Percentiles rank a stretch among this genome's conserved stretches.
These are phyloP conservation scores for Venturiaceae sp. DNA, from an alignment of 2,329 filamentous ascomycete genomes.

Conservation along the genomic window DNA sequence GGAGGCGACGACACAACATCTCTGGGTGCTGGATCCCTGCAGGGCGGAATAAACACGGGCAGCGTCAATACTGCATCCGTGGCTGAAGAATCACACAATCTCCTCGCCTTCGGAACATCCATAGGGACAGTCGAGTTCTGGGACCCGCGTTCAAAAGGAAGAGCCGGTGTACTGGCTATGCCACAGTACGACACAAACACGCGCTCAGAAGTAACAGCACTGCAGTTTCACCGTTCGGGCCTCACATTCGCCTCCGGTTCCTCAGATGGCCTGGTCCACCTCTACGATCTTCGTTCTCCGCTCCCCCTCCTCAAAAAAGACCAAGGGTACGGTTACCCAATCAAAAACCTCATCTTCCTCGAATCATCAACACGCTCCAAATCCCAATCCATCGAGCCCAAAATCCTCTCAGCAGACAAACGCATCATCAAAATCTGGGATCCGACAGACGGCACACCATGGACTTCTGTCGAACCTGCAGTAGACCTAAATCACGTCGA, in stretches of 20 bases:
- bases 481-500: slow-evolving; percentile 93
- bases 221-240: slow-evolving; percentile 78
- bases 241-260: slow-evolving; percentile 79
- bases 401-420: slow-evolving; percentile 87
- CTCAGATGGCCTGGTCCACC: slow-evolving; percentile 77
- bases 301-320: slow-evolving; percentile 82
- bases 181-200: slow-evolving; percentile 14
- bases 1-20: slow-evolving; percentile 67
- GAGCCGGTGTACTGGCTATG: slow-evolving; percentile 59
- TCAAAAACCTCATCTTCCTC: slow-evolving; percentile 70
- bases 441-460: slow-evolving; percentile 68
- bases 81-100: slow-evolving; percentile 80
- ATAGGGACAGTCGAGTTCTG: slow-evolving; percentile 95
- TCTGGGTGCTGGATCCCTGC: slow-evolving; percentile 61
- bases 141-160: slow-evolving; percentile 76
- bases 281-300: slow-evolving; percentile 87
- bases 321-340: slow-evolving; percentile 88
- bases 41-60: slow-evolving; percentile 77
- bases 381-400: slow-evolving; percentile 57
- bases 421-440: slow-evolving; percentile 98
- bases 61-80: slow-evolving; percentile 81
- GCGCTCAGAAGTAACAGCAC: slow-evolving; percentile 60
- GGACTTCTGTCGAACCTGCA: slow-evolving; percentile 90
- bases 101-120: slow-evolving; percentile 88
- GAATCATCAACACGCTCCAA: slow-evolving; percentile 55